phyloP scores from a whole-genome alignment of 208 protist species.

The Trypanosoma avium region DNA sequence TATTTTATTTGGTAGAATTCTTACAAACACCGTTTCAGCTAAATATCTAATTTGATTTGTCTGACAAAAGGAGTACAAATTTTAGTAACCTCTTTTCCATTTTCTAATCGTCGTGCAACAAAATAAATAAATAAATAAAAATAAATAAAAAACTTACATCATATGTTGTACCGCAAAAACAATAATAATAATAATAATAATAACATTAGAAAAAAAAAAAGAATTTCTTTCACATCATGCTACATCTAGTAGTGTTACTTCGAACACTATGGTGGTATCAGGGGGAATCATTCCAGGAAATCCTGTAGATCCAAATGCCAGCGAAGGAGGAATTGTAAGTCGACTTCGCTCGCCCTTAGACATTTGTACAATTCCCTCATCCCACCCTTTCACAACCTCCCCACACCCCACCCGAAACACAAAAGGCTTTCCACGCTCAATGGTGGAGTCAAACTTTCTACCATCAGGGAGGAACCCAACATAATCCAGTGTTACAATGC shows the following conservation, averaged over 20 bases:
- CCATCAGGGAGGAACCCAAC: conserved; percentile 83
- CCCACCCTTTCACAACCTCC: conserved; percentile 94
- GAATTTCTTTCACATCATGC: conserved; percentile 31
- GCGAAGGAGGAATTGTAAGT: conserved; percentile 87
- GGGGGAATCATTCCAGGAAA: conserved; percentile 90
- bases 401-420: conserved; percentile 91
- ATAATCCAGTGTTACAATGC: conserved; percentile 89
- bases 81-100: too few species aligned
- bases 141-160: too few species aligned
- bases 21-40: too few species aligned
- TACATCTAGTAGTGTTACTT: conserved; percentile 90
- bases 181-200: too few species aligned
- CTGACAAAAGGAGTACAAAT: too few species aligned
- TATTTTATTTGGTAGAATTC: too few species aligned
- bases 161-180: too few species aligned
- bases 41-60: too few species aligned
- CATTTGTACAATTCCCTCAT: conserved; percentile 94
- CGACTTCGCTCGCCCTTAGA: conserved; percentile 91
- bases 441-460: conserved; percentile 87
- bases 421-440: conserved; percentile 89
- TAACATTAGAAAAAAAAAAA: background rate
- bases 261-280: conserved; percentile 89
- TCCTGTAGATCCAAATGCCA: conserved; percentile 87
- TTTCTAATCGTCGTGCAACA: too few species aligned
- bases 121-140: too few species aligned